Conservation (phyloP, 305 asterid genomes). For the Fraxinus floribunda region DNA sequence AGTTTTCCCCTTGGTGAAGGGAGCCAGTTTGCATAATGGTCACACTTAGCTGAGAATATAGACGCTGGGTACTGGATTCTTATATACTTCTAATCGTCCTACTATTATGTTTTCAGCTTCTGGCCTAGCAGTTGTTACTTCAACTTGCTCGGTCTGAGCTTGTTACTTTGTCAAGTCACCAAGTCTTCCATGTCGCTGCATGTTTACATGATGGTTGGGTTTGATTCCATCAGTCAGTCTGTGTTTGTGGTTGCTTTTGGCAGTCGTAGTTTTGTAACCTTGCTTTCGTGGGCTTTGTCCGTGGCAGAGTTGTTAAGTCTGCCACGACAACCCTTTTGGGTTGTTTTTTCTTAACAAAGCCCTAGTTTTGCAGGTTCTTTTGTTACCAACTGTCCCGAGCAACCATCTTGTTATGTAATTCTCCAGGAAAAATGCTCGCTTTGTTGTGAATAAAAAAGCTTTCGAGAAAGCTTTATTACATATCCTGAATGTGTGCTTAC, state of each 20-base stretch:
- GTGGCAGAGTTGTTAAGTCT: slow-evolving; percentile 46
- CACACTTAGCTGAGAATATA: slow-evolving; percentile 40
- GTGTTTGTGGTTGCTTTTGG: slow-evolving; percentile 40
- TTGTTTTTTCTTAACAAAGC: slow-evolving; percentile 54
- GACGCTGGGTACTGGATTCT: slow-evolving; percentile 39
- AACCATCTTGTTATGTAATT: slow-evolving; percentile 30
- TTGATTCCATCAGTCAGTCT: slow-evolving; percentile 15
- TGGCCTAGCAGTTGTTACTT: background rate
- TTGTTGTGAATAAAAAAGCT: slow-evolving; percentile 21
- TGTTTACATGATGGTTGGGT: slow-evolving; percentile 22
- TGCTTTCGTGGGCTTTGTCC: slow-evolving; percentile 59
- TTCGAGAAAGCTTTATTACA: background rate
- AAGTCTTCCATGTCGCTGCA: slow-evolving; percentile 21
- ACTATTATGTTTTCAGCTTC: slow-evolving; percentile 38
- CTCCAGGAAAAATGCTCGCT: background rate
- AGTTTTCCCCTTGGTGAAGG: slow-evolving; percentile 23
- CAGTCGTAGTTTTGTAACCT: slow-evolving; percentile 41
- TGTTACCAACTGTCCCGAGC: slow-evolving; percentile 32
- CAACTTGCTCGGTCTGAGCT: slow-evolving; percentile 9
- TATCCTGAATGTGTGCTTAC: background rate
- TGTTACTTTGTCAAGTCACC: background rate
- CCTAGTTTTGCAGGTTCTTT: slow-evolving; percentile 63
- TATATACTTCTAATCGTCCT: slow-evolving; percentile 31
- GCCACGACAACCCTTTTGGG: slow-evolving; percentile 53
- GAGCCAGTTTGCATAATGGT: slow-evolving; percentile 30